Base-by-base conservation (phyloP, 148 eudicot species). In the Vaccinium macrocarpon region DNA sequence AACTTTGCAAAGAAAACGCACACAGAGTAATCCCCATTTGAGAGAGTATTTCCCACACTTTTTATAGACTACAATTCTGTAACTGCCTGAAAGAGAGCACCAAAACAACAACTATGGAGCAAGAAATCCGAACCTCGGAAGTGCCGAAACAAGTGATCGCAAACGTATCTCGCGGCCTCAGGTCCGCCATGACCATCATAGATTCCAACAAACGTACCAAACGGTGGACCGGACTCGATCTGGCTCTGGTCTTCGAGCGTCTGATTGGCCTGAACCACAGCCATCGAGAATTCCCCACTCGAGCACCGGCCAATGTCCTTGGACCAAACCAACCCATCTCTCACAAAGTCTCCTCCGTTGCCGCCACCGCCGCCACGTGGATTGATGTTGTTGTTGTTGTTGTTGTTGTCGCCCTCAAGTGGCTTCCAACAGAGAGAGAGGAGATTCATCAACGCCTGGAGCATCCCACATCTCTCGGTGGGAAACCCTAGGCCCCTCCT, bases 141-240 rank as follows among this genome's bases (percentile, higher is more conserved):
- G 76, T 90, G 84, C 18, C 84, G 88, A 77, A 90, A 93, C 75
- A 93, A 85, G 49, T 90, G 86, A 91, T 92, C 93, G 42, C 91
- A 89, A 0, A 93, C 90, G 78, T 84, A 93, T 42, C 94, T 88
- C 62, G 97, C 92, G 3, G 93, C 90, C 25, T 93, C 91, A 8
- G 91, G 93, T 2, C 97, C 97, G 38, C 93, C 94, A 70, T 93
- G 97, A 12, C 97, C 97, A 55, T 93, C 97, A 79, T 93, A 92
- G 81, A 93, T 90, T 11, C 97, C 97, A 29, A 93, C 91, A 48
- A 93, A 93, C 0, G 94, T 90, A 23, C 97, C 97, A 79, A 91
- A 88, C 0, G 68, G 83, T 8, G 68, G 83, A 5, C 91, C 93
- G 32, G 92, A 88, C 85, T 92, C 93, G 56, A 93, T 86, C 85